Evolutionary conservation across 2,329 filamentous ascomycete species (phyloP).

Genomic region (Aspergillus quadricinctus): DNA sequence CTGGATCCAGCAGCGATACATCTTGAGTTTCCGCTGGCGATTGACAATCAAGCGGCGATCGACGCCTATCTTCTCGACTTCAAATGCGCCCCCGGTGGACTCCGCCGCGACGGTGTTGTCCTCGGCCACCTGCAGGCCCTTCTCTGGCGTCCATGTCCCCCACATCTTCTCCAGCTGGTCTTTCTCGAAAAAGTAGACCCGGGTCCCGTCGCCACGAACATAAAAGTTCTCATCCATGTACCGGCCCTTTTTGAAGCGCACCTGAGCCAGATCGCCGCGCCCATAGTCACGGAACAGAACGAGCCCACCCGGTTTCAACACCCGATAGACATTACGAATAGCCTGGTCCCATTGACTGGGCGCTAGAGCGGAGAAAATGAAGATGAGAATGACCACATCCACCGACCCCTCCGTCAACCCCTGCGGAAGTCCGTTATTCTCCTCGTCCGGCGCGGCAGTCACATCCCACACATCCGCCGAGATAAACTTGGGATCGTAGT

Average conservation of each 20-base stretch:
- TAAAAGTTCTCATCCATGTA: constrained; percentile 98
- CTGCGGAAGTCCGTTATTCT: constrained; percentile 59
- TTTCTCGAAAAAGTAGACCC: constrained; percentile 95
- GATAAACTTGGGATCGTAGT: constrained; percentile 68
- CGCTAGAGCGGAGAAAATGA: constrained; percentile 90
- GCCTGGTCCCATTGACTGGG: constrained; percentile 80
- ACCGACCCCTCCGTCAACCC: constrained; percentile 73
- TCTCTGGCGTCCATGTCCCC: constrained; percentile 49
- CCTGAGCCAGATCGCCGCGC: constrained; percentile 89
- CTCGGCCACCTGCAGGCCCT: constrained; percentile 22
- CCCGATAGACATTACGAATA: constrained; percentile 71
- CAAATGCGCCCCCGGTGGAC: constrained; percentile 47
- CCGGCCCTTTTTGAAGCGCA: constrained; percentile 91
- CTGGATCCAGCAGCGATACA: constrained; percentile 85
- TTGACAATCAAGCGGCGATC: constrained; percentile 91
- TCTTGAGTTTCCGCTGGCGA: constrained; percentile 83
- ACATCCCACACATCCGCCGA: constrained; percentile 95
- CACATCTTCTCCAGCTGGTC: constrained; percentile 79
- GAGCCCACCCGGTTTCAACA: constrained; percentile 88
- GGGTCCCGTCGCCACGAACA: constrained; percentile 87
- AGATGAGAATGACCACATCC: constrained; percentile 90
- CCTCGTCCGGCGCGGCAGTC: constrained; percentile 54
- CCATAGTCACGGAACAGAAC: constrained; percentile 97
- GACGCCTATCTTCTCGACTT: constrained; percentile 72
- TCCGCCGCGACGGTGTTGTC: constrained; percentile 12